Evolutionary conservation across 2,329 filamentous ascomycete species (phyloP).

Genomic region (Claviceps monticola): DNA sequence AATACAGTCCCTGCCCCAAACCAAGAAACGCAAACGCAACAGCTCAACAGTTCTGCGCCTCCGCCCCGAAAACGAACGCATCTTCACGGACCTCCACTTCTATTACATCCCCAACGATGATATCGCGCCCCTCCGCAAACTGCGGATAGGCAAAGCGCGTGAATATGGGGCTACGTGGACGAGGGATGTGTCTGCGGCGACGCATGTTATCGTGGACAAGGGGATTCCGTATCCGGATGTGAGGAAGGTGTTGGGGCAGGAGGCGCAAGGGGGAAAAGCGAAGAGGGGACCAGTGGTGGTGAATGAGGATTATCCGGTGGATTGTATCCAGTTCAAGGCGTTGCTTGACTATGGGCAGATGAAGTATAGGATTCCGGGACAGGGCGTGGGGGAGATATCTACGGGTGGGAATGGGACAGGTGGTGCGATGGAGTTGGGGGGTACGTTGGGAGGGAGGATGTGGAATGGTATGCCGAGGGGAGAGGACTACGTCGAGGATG

Average conservation of each 20-base stretch:
- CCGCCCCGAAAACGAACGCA: slow-evolving; percentile 36
- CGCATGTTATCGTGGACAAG: slow-evolving; percentile 70
- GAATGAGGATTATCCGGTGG: slow-evolving; percentile 53
- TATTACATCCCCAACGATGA: slow-evolving; percentile 77
- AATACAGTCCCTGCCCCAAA: slow-evolving; percentile 8
- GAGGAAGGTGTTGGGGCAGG: slow-evolving; percentile 26
- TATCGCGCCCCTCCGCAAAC: slow-evolving; percentile 48
- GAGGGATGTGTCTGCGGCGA: slow-evolving; percentile 44
- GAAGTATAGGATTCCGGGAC: slow-evolving; percentile 45
- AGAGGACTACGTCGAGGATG: slow-evolving; percentile 24
- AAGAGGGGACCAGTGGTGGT: slow-evolving; percentile 33
- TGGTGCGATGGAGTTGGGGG: background rate
- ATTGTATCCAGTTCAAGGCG: slow-evolving; percentile 47
- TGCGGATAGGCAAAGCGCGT: slow-evolving; percentile 60
- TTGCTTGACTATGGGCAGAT: slow-evolving; percentile 44
- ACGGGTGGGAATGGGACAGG: background rate
- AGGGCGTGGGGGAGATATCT: slow-evolving; percentile 14
- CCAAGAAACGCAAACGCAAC: slow-evolving; percentile 30
- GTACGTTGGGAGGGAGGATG: background rate
- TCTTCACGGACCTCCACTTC: slow-evolving; percentile 49
- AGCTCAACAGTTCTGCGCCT: slow-evolving; percentile 22
- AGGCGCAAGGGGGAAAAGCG: background rate
- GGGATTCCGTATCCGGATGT: slow-evolving; percentile 50
- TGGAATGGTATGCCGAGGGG: slow-evolving; percentile 16
- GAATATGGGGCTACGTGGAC: slow-evolving; percentile 66